These are phyloP conservation scores for Russula earlei DNA, from an alignment of 768 basidiomycete species.

Conservation along the genomic window DNA sequence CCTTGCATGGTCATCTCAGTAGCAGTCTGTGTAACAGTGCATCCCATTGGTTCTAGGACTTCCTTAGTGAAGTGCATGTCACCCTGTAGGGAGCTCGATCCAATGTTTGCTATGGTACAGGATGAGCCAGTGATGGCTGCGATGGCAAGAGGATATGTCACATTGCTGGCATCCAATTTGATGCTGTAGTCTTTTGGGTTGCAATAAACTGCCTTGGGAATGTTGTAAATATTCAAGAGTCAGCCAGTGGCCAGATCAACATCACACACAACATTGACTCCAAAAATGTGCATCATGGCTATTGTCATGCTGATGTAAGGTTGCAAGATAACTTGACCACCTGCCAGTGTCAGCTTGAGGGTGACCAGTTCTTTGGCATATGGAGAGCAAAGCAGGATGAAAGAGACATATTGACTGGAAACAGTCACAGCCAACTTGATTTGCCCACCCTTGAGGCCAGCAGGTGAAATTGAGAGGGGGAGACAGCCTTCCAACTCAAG, in stretches of 20 bases:
- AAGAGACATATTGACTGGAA: conserved; percentile 97
- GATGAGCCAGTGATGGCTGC: conserved; percentile 96
- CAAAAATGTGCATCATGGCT: conserved; percentile 94
- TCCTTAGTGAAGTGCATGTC: conserved; percentile 92
- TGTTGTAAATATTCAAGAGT: conserved; percentile 71
- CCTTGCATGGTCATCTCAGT: conserved; percentile 89
- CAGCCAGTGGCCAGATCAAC: conserved; percentile 49
- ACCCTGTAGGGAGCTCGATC: conserved; percentile 86
- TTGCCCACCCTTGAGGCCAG: conserved; percentile 70
- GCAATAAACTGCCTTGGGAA: conserved; percentile 68
- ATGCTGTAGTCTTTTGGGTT: conserved; percentile 81
- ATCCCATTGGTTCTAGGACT: conserved; percentile 93
- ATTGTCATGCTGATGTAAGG: conserved; percentile 99
- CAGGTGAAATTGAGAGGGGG: conserved; percentile 75
- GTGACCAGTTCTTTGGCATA: conserved; percentile 79
- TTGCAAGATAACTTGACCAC: conserved; percentile 94
- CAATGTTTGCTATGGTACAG: conserved; percentile 91
- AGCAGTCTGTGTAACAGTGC: conserved; percentile 77
- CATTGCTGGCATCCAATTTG: conserved; percentile 91
- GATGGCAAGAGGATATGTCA: conserved; percentile 94
- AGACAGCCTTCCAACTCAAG: conserved; percentile 77
- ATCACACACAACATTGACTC: conserved; percentile 63
- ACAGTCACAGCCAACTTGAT: conserved; percentile 90
- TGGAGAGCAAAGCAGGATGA: conserved; percentile 91
- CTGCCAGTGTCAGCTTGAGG: conserved; percentile 83